phyloP scores from a whole-genome alignment of 495 filamentous ascomycete genomes.

The Niebla homalea region DNA sequence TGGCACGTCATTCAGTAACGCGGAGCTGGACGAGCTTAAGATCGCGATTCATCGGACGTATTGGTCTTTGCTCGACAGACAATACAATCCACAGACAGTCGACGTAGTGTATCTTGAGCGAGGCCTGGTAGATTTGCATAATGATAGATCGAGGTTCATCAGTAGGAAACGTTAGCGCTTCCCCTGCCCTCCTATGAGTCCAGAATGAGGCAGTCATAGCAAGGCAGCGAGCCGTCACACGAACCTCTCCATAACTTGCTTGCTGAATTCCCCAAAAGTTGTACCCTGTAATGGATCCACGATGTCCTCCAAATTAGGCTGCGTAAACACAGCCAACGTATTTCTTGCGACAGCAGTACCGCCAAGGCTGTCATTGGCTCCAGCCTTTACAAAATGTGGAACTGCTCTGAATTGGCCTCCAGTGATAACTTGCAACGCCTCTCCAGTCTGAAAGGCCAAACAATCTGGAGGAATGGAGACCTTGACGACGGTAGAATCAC shows the following conservation, averaged over 20 bases:
- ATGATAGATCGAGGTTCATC: neutral
- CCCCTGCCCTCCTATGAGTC: neutral
- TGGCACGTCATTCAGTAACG: no score
- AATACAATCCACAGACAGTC: no score
- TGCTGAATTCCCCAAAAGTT: constrained; percentile 79
- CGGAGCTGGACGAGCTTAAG: no score
- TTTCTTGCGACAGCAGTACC: constrained; percentile 58
- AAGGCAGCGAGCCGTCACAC: neutral
- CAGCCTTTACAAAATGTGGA: constrained; percentile 86
- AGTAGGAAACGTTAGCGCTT: neutral
- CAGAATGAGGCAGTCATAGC: no score
- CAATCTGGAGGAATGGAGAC: constrained; percentile 82
- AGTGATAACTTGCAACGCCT: constrained; percentile 82
- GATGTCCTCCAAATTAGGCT: constrained; percentile 82
- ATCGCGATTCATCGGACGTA: no score
- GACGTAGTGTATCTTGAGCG: no score
- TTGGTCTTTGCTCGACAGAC: no score
- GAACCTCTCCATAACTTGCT: constrained; percentile 58
- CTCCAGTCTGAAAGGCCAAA: constrained; percentile 92
- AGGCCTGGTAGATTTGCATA: no score
- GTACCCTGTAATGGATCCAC: constrained; percentile 59
- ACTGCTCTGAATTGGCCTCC: constrained; percentile 81
- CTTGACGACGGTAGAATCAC: constrained; percentile 62
- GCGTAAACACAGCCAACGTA: constrained; percentile 93
- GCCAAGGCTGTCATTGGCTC: constrained; percentile 27